phyloP scores from a whole-genome alignment of 2,329 filamentous ascomycete species.

The Coleophoma eucalyptorum region DNA sequence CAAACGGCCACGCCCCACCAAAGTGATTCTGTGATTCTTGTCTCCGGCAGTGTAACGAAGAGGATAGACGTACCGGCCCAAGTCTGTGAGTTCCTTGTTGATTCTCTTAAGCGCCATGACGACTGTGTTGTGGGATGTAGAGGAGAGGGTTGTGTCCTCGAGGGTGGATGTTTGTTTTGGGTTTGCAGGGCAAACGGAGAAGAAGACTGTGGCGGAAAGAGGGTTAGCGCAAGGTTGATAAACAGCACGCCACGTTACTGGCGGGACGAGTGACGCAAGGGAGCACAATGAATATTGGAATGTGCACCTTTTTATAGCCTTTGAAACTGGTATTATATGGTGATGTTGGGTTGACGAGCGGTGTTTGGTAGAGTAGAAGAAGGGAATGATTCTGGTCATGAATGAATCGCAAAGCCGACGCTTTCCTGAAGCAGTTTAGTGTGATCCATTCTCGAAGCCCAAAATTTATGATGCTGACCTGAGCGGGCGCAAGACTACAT shows the following conservation, averaged over 20 bases:
- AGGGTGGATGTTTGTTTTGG: constrained; percentile 14
- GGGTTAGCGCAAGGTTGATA: constrained; percentile 1
- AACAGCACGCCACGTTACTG: not conserved
- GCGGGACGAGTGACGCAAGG: too few species aligned
- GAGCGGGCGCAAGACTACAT: too few species aligned
- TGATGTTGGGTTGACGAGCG: too few species aligned
- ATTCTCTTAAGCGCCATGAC: constrained; percentile 87
- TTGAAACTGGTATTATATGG: too few species aligned
- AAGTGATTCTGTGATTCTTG: constrained; percentile 3
- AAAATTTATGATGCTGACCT: too few species aligned
- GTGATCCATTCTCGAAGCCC: too few species aligned
- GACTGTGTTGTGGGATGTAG: constrained; percentile 19
- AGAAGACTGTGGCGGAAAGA: constrained; percentile 7
- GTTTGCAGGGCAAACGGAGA: constrained; percentile 20
- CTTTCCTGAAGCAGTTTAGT: too few species aligned
- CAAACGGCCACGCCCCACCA: constrained; percentile 20
- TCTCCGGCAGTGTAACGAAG: constrained; percentile 14
- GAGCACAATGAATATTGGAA: too few species aligned
- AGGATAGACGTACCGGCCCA: constrained; percentile 68
- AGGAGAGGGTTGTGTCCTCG: constrained; percentile 30
- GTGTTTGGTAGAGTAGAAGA: too few species aligned
- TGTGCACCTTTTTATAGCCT: too few species aligned
- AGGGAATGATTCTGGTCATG: too few species aligned
- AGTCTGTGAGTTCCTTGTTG: constrained; percentile 89
- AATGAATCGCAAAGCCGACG: too few species aligned